Evolutionary conservation across 1,284 basidiomycete genomes (phyloP).

Genomic region (Trichosporon ovoides): DNA sequence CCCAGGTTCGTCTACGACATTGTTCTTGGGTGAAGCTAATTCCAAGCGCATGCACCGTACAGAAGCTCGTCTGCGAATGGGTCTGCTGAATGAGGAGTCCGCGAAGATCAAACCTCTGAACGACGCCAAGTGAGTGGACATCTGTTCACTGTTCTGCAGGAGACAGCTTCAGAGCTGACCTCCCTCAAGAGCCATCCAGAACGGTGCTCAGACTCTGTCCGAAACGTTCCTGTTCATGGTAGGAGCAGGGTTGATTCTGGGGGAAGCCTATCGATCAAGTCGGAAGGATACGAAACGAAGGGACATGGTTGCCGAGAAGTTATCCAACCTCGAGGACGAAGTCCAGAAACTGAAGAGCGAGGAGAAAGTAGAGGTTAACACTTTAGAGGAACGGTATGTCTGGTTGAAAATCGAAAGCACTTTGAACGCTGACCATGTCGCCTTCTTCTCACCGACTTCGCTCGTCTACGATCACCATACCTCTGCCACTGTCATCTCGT

Average conservation of each 20-base stretch:
- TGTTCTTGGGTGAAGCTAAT: neutral
- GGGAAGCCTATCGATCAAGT: conserved; percentile 71
- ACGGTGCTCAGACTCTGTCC: conserved; percentile 76
- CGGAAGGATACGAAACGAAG: conserved; percentile 66
- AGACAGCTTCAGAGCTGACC: neutral
- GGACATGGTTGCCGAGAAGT: conserved; percentile 66
- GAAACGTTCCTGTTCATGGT: conserved; percentile 82
- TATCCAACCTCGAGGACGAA: conserved; percentile 53
- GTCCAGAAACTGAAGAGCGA: conserved; percentile 47
- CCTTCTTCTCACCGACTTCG: neutral
- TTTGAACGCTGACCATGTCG: neutral
- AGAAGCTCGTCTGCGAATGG: conserved; percentile 70
- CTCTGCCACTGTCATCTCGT: neutral
- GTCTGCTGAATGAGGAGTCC: conserved; percentile 71
- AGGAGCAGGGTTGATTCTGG: conserved; percentile 67
- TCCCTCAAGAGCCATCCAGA: conserved; percentile 68
- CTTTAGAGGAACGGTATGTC: conserved; percentile 33
- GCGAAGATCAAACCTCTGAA: conserved; percentile 73
- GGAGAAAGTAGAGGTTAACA: conserved; percentile 23
- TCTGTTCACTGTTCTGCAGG: neutral
- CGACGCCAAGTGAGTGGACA: conserved; percentile 61
- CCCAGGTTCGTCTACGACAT: conserved; percentile 53
- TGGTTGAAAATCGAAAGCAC: neutral
- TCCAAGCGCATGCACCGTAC: conserved; percentile 61
- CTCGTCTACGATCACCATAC: neutral